phyloP scores from a whole-genome alignment of 1,139 yeast species.

The Magnusiomyces starmeri region DNA sequence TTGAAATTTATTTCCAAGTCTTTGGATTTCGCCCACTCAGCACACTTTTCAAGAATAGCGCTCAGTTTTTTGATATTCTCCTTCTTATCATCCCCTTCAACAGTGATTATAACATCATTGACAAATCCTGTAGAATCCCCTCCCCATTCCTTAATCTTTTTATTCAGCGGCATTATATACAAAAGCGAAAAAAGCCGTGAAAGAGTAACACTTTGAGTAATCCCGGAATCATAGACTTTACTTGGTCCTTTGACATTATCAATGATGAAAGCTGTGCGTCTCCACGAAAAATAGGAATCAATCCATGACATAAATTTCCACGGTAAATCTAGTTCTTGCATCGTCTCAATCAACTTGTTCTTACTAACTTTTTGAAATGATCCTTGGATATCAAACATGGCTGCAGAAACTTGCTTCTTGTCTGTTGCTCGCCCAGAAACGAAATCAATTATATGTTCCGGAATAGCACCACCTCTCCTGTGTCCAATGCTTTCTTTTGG shows the following conservation, averaged over 20 bases:
- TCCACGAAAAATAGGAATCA: background rate
- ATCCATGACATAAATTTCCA: background rate
- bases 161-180: conserved; percentile 17
- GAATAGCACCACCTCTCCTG: conserved; percentile 14
- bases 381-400: conserved; percentile 18
- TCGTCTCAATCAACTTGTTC: conserved; percentile 10
- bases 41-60: no score
- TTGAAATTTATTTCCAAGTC: no score
- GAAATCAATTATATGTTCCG: conserved; percentile 11
- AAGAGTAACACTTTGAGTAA: conserved; percentile 21
- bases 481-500: conserved; percentile 16
- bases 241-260: background rate
- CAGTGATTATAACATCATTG: no score
- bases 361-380: conserved; percentile 19
- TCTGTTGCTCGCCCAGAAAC: no score
- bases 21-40: no score
- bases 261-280: background rate
- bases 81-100: no score
- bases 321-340: no score
- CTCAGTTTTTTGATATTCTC: no score
- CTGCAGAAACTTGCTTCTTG: no score
- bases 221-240: conserved; percentile 13
- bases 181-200: conserved; percentile 18
- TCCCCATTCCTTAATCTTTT: no score
- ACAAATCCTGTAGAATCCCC: no score